A percentile compares a stretch with the other conserved stretches of the same genome.
phyloP scores from a whole-genome alignment of 2,329 filamentous ascomycete genomes.

The Aspergillus versicolor region DNA sequence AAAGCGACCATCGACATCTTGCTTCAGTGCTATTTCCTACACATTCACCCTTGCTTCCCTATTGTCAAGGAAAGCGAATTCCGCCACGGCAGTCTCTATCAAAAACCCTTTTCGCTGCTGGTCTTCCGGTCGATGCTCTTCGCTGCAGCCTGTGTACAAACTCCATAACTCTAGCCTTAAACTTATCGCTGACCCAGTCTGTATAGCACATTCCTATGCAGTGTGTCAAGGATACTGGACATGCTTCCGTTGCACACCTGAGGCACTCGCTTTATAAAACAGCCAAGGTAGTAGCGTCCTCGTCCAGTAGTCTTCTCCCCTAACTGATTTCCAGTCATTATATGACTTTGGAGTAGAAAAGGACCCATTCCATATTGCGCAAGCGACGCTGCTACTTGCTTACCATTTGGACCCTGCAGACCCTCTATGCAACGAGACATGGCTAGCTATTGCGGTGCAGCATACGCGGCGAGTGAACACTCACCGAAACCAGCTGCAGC shows the following conservation, averaged over 20 bases:
- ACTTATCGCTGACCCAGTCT: not conserved
- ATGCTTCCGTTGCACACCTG: not conserved
- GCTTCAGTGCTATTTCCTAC: not conserved
- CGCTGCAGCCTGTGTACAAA: not conserved
- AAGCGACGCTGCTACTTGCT: not conserved
- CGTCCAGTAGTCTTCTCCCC: not conserved
- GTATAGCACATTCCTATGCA: not conserved
- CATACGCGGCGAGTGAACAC: not conserved
- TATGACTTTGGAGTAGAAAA: not conserved
- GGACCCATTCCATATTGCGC: not conserved
- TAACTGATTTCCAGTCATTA: not conserved
- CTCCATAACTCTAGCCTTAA: not conserved
- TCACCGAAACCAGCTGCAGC: not conserved
- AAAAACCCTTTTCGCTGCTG: not conserved
- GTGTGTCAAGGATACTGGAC: not conserved
- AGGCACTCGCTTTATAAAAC: not conserved
- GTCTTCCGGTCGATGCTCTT: slow-evolving; percentile 1
- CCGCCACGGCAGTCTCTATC: not conserved
- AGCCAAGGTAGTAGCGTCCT: not conserved
- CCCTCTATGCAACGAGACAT: not conserved
- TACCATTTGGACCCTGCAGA: not conserved
- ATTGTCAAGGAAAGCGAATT: not conserved
- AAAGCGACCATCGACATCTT: not conserved
- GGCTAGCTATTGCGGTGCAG: not conserved
- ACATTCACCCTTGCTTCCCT: not conserved